Conservation (phyloP, 2,329 filamentous ascomycete species). For the Pseudogymnoascus sp. region DNA sequence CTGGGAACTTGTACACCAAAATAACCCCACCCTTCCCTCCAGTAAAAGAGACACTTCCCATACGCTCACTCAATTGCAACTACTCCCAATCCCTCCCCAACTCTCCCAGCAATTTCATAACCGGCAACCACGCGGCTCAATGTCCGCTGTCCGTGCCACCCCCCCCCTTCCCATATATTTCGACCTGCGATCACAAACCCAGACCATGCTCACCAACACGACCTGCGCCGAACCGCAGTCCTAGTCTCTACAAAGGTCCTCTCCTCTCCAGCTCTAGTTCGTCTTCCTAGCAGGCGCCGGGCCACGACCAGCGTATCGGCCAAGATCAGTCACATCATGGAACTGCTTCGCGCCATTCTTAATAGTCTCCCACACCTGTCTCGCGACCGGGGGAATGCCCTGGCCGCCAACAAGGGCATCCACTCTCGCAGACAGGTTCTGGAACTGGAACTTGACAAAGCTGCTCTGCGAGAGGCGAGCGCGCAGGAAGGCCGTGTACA, state of each 20-base stretch:
- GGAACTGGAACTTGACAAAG: constrained; percentile 81
- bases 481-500: constrained; percentile 91
- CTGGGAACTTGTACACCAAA: constrained; percentile 4
- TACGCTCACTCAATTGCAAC: neutral
- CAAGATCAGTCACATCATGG: constrained; percentile 69
- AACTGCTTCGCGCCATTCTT: constrained; percentile 68
- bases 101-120: neutral
- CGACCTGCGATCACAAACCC: neutral
- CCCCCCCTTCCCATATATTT: neutral
- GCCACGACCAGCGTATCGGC: constrained; percentile 51
- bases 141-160: neutral
- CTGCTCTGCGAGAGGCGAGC: constrained; percentile 82
- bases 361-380: constrained; percentile 70
- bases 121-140: neutral
- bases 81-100: neutral
- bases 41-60: neutral
- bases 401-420: constrained; percentile 80
- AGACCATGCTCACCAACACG: constrained; percentile 6
- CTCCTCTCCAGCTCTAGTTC: constrained; percentile 33
- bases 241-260: constrained; percentile 6
- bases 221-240: constrained; percentile 4
- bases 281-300: constrained; percentile 55
- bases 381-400: constrained; percentile 70
- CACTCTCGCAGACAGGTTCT: constrained; percentile 61
- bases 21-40: neutral